These are phyloP conservation scores for Kluyveromyces dobzhanskii DNA, from an alignment of 805 yeast species.

Conservation along the genomic window DNA sequence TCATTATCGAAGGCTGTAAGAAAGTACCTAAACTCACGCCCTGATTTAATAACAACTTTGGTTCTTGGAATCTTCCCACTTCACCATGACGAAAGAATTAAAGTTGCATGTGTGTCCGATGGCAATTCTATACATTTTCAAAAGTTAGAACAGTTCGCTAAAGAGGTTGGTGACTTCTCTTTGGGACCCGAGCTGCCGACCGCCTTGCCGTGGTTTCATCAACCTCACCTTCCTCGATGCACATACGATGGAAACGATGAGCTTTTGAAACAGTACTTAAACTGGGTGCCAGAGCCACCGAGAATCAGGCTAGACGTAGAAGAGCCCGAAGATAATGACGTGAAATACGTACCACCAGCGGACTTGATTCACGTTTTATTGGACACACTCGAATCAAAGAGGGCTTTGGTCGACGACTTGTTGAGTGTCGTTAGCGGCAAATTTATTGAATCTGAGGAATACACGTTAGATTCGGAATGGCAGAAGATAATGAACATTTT, in stretches of 20 bases:
- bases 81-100: slow-evolving; percentile 15
- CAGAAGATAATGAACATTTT: slow-evolving; percentile 15
- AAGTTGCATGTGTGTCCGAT: slow-evolving; percentile 6
- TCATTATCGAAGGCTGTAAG: slow-evolving; percentile 72
- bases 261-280: slow-evolving; percentile 16
- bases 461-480: slow-evolving; percentile 22
- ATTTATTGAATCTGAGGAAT: slow-evolving; percentile 15
- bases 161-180: slow-evolving; percentile 3
- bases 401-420: slow-evolving; percentile 18
- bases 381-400: slow-evolving; percentile 20
- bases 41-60: slow-evolving; percentile 61
- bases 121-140: slow-evolving; percentile 1
- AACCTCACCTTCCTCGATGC: slow-evolving; percentile 2
- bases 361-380: slow-evolving; percentile 19
- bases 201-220: neutral
- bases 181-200: neutral
- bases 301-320: slow-evolving; percentile 1
- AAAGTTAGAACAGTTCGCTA: slow-evolving; percentile 1
- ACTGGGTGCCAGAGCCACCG: slow-evolving; percentile 23
- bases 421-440: slow-evolving; percentile 17
- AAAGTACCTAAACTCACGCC: slow-evolving; percentile 58
- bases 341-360: slow-evolving; percentile 6
- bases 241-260: slow-evolving; percentile 5
- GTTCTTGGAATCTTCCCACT: slow-evolving; percentile 61
- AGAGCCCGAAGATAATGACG: slow-evolving; percentile 9